Evolutionary conservation across 371 early-diverging fungal genomes (phyloP).

Genomic region (Mortierella sp.): DNA sequence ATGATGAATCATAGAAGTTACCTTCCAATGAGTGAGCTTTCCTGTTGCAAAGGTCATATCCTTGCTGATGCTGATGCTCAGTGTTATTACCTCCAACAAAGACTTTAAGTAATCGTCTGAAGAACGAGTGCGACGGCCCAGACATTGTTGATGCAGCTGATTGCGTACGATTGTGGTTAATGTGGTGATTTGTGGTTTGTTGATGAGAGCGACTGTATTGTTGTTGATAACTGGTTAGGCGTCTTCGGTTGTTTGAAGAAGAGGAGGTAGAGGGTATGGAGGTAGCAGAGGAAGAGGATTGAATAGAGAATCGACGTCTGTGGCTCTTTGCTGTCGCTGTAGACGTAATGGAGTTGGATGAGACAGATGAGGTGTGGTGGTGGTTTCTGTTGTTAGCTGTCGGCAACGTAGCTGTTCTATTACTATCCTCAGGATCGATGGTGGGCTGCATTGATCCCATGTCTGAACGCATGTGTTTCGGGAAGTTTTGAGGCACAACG

Average conservation of each 20-base stretch:
- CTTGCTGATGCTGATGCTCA: background rate
- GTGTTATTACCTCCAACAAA: constrained; percentile 23
- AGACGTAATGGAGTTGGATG: background rate
- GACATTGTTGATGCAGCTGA: constrained; percentile 1
- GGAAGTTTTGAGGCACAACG: background rate
- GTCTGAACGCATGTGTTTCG: background rate
- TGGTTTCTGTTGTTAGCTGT: constrained; percentile 7
- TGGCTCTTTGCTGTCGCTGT: constrained; percentile 8
- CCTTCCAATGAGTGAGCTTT: constrained; percentile 13
- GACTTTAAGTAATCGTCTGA: constrained; percentile 31
- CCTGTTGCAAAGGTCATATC: constrained; percentile 4
- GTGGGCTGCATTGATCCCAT: constrained; percentile 20
- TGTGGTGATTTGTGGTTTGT: background rate
- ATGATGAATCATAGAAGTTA: background rate
- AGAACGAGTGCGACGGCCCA: constrained; percentile 23
- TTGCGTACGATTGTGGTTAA: constrained; percentile 3
- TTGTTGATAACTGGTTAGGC: background rate
- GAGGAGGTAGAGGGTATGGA: constrained; percentile 7
- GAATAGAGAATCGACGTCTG: constrained; percentile 28
- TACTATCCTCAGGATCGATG: constrained; percentile 3
- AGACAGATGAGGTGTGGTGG: constrained; percentile 11
- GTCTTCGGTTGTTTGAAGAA: constrained; percentile 1
- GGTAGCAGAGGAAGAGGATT: constrained; percentile 8
- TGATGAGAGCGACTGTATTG: constrained; percentile 1
- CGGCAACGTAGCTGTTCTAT: background rate